These are phyloP conservation scores for Pyrenochaeta sp. DNA, from an alignment of 2,329 filamentous ascomycete species.

Conservation along the genomic window DNA sequence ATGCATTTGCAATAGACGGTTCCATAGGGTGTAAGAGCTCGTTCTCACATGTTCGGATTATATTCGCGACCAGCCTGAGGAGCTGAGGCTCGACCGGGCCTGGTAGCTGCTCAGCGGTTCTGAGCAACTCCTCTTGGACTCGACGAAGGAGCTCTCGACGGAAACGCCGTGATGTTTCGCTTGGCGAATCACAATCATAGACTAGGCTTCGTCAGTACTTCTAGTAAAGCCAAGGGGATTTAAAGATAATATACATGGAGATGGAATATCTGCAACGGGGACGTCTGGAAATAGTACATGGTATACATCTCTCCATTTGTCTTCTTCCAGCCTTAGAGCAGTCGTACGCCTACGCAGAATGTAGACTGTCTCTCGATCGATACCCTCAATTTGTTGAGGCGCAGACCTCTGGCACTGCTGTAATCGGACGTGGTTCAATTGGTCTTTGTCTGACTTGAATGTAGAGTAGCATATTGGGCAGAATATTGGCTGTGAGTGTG, in stretches of 20 bases:
- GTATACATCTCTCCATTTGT: constrained; percentile 53
- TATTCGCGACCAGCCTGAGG: constrained; percentile 35
- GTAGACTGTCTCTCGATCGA: constrained; percentile 49
- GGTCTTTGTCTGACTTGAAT: constrained; percentile 44
- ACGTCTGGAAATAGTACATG: constrained; percentile 48
- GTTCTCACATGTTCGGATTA: constrained; percentile 37
- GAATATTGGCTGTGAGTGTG: constrained; percentile 48
- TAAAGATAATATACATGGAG: constrained; percentile 41
- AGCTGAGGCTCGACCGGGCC: constrained; percentile 36
- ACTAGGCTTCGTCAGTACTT: constrained; percentile 31
- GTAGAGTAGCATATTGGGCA: constrained; percentile 51
- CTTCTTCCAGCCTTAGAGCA: constrained; percentile 38
- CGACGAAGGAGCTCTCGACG: constrained; percentile 45
- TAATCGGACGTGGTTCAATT: constrained; percentile 45
- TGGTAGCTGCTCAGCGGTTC: constrained; percentile 27
- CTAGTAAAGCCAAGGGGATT: too few relatives aligned
- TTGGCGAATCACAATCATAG: constrained; percentile 42
- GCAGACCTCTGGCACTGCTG: constrained; percentile 29
- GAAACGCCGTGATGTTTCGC: constrained; percentile 37
- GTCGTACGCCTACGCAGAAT: constrained; percentile 48
- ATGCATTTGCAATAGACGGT: neutral
- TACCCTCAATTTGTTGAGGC: constrained; percentile 46
- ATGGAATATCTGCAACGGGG: constrained; percentile 38
- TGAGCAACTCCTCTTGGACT: constrained; percentile 43
- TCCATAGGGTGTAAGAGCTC: constrained; percentile 28